Base-by-base conservation (phyloP, 495 filamentous ascomycete species). In the Cladorrhinum samala region DNA sequence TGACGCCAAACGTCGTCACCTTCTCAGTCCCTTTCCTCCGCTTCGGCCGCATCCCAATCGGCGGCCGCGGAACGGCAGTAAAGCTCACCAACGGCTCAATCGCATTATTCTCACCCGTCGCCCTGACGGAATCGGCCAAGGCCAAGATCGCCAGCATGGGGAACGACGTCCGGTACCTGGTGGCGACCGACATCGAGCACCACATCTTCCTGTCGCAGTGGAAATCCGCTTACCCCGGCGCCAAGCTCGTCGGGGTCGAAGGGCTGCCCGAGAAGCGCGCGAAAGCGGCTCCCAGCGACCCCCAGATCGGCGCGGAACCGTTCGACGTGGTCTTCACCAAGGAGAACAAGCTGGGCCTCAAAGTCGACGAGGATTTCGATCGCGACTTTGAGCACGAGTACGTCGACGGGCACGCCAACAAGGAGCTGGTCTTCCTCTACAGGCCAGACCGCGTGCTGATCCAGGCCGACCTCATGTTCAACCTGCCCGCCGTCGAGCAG, bases 401-500 rank as follows among this genome's bases (percentile, higher is more conserved):
- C 64, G 85, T 95, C 25, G 72, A 83, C 60, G 80, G 78, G 5
- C 93, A 97, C 66, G 71, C 75, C 11, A 95, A 91, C 64, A 85
- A 87, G 66, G 93, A 98, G 67, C 67, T 97, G 9, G 89, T 92
- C 18, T 89, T 96, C 66, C 67, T 83, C 62, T 88, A 95, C 67
- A 87, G 86, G 65, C 90, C 88, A 0, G 84, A 86, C 21, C 73
- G 75, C 36, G 90, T 89, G 0, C 70, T 98, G n/a, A 89, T 98
- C 59, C 75, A 96, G 71, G 93, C 89, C 17, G 93, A 98, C 64
- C 65, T 97, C 37, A 59, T 96, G 52, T 98, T 97, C 74, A 96
- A 96, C 66, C 69, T 96, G 18, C 93, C 93, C 0, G 85, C 91
- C 1, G 77, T 67, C 1, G 93, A 97, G 71, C 93, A 97, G 68